Conservation (phyloP, 306 rosid species). For the Malus sieversii region DNA sequence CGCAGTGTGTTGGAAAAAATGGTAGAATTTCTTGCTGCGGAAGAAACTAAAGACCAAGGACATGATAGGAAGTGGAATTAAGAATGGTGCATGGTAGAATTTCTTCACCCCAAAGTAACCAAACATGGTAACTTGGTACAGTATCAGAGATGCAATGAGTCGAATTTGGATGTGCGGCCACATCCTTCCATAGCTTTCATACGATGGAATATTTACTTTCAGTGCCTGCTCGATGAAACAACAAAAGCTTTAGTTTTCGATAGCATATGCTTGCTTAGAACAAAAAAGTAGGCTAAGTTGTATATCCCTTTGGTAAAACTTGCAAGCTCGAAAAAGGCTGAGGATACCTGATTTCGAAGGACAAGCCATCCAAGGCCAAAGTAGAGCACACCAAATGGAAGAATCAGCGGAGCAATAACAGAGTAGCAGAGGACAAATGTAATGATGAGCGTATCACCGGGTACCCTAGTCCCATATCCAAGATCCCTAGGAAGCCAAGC, state of each 20-base stretch:
- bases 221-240: conserved; percentile 48
- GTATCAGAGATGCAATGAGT: conserved; percentile 55
- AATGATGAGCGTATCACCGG: conserved; percentile 65
- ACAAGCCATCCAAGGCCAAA: conserved; percentile 88
- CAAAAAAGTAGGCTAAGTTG: too few relatives aligned
- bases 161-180: conserved; percentile 82
- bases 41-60: conserved; percentile 37
- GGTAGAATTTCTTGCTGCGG: conserved; percentile 64
- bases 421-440: conserved; percentile 84
- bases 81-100: conserved; percentile 38
- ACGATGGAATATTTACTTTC: conserved; percentile 79
- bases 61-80: conserved; percentile 55
- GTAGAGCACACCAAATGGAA: conserved; percentile 78
- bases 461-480: conserved; percentile 70
- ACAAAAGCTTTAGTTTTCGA: not conserved
- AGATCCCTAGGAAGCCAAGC: conserved; percentile 85
- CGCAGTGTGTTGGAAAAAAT: conserved; percentile 35
- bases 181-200: conserved; percentile 82
- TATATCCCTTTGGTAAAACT: not conserved
- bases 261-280: not conserved
- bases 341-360: conserved; percentile 79
- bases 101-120: conserved; percentile 63
- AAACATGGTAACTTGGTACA: conserved; percentile 76
- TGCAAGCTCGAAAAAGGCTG: not conserved
- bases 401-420: conserved; percentile 67